Percentiles rank a stretch among this genome's conserved stretches.
phyloP scores from a whole-genome alignment of 2,329 filamentous ascomycete species.

The Botrytis aclada region DNA sequence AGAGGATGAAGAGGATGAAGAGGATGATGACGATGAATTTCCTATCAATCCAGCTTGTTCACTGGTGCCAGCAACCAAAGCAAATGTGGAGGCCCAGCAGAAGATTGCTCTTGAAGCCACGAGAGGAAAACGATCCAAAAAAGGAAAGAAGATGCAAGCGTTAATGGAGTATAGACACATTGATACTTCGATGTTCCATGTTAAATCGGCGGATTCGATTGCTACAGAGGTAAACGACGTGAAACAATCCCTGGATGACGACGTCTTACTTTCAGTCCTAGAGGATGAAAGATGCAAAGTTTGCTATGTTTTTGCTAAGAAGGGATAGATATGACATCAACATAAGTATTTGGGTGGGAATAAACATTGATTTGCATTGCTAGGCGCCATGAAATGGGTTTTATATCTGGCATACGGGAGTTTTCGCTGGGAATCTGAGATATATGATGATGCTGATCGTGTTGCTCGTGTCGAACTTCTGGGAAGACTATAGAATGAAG shows the following conservation, averaged over 20 bases:
- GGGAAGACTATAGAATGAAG: background rate
- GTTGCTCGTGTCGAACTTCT: background rate
- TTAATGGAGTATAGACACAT: constrained; percentile 55
- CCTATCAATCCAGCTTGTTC: constrained; percentile 25
- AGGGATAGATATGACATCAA: constrained; percentile 18
- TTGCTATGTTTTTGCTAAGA: constrained; percentile 49
- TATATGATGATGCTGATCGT: constrained; percentile 3
- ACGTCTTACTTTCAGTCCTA: constrained; percentile 48
- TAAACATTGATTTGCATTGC: constrained; percentile 5
- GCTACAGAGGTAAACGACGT: constrained; percentile 38
- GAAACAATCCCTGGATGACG: constrained; percentile 45
- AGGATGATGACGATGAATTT: constrained; percentile 36
- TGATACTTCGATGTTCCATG: constrained; percentile 41
- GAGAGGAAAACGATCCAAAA: constrained; percentile 35
- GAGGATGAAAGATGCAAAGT: constrained; percentile 44
- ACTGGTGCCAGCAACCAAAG: constrained; percentile 42
- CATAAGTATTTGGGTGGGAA: background rate
- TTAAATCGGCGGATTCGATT: constrained; percentile 36
- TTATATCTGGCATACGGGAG: background rate
- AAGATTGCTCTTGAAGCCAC: constrained; percentile 39
- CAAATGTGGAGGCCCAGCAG: constrained; percentile 47
- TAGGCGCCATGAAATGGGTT: background rate
- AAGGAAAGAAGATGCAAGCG: constrained; percentile 44
- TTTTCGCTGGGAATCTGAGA: background rate
- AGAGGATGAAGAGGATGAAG: constrained; percentile 33